Conservation (phyloP, 2,329 filamentous ascomycete species). For the Venturia oleaginea region DNA sequence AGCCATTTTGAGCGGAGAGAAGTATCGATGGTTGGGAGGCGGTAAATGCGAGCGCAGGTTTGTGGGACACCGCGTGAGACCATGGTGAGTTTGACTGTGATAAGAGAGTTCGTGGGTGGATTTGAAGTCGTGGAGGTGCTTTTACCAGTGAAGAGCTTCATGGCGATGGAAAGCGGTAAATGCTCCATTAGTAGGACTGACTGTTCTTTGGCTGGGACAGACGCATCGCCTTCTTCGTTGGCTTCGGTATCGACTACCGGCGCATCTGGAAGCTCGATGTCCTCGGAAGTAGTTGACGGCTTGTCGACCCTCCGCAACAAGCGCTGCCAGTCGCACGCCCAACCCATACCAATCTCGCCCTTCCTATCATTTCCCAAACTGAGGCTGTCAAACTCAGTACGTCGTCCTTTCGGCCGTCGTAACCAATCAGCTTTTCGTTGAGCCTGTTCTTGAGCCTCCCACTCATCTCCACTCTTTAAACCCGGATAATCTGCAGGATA, state of each 20-base stretch:
- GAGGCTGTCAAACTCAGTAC: slow-evolving; percentile 64
- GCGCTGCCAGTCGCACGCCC: slow-evolving; percentile 73
- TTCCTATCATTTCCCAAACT: slow-evolving; percentile 64
- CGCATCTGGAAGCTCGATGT: not conserved
- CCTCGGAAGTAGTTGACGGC: not conserved
- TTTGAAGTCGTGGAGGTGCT: not conserved
- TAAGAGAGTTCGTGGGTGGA: slow-evolving; percentile 25
- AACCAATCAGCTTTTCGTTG: slow-evolving; percentile 59
- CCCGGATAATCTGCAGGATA: slow-evolving; percentile 81
- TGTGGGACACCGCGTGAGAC: slow-evolving; percentile 60
- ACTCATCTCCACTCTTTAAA: slow-evolving; percentile 67
- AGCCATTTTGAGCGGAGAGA: slow-evolving; percentile 66
- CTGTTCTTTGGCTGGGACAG: not conserved
- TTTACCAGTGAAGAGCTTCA: not conserved
- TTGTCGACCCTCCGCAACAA: not conserved
- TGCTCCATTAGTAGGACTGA: not conserved
- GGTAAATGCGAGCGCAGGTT: slow-evolving; percentile 74
- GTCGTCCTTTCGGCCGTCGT: slow-evolving; percentile 70
- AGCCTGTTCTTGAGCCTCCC: slow-evolving; percentile 60
- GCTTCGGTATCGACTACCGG: not conserved
- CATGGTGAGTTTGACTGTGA: slow-evolving; percentile 59
- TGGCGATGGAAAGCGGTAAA: slow-evolving; percentile 15
- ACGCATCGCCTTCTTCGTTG: not conserved
- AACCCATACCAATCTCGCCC: slow-evolving; percentile 75
- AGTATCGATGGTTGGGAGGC: slow-evolving; percentile 52